Evolutionary conservation across 169 alveolate genomes (phyloP).

Genomic region (Cryptosporidium bovis): DNA sequence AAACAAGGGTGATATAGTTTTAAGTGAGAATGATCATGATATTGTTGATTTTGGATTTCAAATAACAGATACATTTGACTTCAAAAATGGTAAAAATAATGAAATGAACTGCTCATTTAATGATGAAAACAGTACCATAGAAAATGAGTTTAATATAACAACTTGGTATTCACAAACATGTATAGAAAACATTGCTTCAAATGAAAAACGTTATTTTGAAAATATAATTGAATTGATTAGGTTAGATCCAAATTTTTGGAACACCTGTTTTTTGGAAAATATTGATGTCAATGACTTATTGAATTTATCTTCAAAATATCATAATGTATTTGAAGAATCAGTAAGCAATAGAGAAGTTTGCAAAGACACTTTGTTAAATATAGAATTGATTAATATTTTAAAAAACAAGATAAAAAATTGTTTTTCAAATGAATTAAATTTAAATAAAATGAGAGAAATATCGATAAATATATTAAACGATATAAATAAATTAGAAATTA

Average conservation of each 20-base stretch:
- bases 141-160: background rate
- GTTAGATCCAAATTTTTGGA: constrained; percentile 60
- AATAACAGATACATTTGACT: constrained; percentile 11
- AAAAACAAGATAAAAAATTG: background rate
- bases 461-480: background rate
- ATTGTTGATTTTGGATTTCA: constrained; percentile 60
- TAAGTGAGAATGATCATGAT: background rate
- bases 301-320: background rate
- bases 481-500: background rate
- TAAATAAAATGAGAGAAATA: background rate
- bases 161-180: constrained; percentile 51
- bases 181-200: background rate
- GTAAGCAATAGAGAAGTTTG: constrained; percentile 30
- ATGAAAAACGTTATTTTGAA: background rate
- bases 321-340: constrained; percentile 4
- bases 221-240: constrained; percentile 9
- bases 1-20: background rate
- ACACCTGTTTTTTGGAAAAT: constrained; percentile 31
- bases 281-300: background rate
- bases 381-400: constrained; percentile 8
- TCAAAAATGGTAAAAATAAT: background rate
- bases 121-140: background rate
- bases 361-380: constrained; percentile 15
- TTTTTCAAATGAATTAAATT: background rate
- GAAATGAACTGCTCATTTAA: background rate